Evolutionary conservation across 257 asterid genomes (phyloP).

Genomic region (Solanum pinnatisectum): DNA sequence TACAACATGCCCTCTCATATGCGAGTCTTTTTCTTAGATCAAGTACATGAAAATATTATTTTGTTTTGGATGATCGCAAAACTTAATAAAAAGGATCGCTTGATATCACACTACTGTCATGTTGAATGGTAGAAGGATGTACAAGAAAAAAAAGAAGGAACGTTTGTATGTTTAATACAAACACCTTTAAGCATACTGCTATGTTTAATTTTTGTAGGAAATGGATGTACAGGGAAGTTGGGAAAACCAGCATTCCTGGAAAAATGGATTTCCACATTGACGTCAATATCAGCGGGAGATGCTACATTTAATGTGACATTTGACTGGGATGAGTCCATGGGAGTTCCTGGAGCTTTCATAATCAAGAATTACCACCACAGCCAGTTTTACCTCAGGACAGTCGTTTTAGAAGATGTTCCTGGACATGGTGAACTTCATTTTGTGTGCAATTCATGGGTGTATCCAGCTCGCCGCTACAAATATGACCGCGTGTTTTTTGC

Average conservation of each 20-base stretch:
- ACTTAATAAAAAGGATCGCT: not conserved
- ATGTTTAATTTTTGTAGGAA: conserved; percentile 13
- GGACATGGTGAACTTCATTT: conserved; percentile 54
- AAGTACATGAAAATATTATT: not conserved
- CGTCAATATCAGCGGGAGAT: conserved; percentile 50
- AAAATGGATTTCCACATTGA: conserved; percentile 49
- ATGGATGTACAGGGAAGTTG: conserved; percentile 47
- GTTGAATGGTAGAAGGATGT: not conserved
- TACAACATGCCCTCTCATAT: not conserved
- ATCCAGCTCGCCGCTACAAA: conserved; percentile 51
- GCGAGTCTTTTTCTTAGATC: not conserved
- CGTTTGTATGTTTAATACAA: not conserved
- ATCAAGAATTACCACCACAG: conserved; percentile 57
- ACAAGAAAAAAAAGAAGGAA: not conserved
- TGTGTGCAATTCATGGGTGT: conserved; percentile 83
- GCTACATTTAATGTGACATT: conserved; percentile 33
- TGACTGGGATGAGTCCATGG: conserved; percentile 65
- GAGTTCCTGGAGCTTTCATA: conserved; percentile 71
- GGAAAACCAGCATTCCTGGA: conserved; percentile 59
- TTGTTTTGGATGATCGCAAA: not conserved
- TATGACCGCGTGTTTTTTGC: conserved; percentile 62
- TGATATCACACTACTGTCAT: not conserved
- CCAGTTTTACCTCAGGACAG: conserved; percentile 60
- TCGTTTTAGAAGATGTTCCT: conserved; percentile 55
- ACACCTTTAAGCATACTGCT: not conserved